Percentiles rank a stretch among this genome's conserved stretches.
phyloP scores from a whole-genome alignment of 345 rosid species.

The Pistacia atlantica region DNA sequence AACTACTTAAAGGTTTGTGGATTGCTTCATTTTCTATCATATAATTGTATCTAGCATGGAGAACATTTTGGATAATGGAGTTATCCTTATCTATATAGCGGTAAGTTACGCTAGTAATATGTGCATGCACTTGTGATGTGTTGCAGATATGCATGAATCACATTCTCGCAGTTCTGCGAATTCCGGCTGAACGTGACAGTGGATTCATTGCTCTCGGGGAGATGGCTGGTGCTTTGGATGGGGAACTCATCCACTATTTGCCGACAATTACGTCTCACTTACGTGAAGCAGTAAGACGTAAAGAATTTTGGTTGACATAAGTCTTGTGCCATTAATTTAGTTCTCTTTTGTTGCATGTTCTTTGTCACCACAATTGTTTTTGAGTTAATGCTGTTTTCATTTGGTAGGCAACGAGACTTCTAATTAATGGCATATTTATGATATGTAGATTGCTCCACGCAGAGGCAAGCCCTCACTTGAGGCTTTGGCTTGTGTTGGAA shows the following conservation, averaged over 20 bases:
- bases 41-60: not conserved
- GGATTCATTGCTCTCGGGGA: conserved; percentile 98
- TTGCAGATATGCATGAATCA: conserved; percentile 97
- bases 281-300: conserved; percentile 82
- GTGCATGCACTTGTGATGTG: conserved; percentile 18
- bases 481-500: conserved; percentile 98
- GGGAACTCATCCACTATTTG: conserved; percentile 91
- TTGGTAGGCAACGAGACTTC: conserved; percentile 9
- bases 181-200: conserved; percentile 93
- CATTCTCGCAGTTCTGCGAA: conserved; percentile 79
- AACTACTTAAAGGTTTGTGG: conserved; percentile 81
- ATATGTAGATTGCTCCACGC: conserved; percentile 92
- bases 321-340: conserved; percentile 1
- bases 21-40: conserved; percentile 14
- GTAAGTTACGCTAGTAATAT: not conserved
- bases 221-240: conserved; percentile 99
- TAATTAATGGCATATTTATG: conserved; percentile 25
- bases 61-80: conserved; percentile 13
- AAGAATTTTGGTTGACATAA: conserved; percentile 4
- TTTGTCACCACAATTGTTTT: conserved; percentile 8
- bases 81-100: not conserved
- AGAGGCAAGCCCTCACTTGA: conserved; percentile 93
- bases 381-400: conserved; percentile 10
- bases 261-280: conserved; percentile 90
- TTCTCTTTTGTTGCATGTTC: conserved; percentile 20